Conservation (phyloP, 257 asterid species). For the Solanum peruvianum region DNA sequence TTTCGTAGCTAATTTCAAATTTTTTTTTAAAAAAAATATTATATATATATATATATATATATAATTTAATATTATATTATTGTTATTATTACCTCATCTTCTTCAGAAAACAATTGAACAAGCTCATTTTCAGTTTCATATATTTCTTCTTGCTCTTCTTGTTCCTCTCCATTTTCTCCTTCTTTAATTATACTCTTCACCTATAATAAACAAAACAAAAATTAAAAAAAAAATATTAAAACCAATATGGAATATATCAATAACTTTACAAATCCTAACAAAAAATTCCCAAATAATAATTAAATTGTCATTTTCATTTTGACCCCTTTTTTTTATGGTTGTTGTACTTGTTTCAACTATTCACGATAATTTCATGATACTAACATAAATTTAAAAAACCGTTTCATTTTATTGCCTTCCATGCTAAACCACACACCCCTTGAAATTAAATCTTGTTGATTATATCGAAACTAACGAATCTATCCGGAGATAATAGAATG, state of each 20-base stretch:
- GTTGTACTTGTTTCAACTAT: conserved; percentile 26
- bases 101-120: conserved; percentile 60
- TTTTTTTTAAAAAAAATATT: not conserved
- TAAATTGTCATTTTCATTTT: conserved; percentile 1
- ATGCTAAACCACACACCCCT: not conserved
- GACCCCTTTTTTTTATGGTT: conserved; percentile 16
- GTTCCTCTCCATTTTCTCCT: conserved; percentile 12
- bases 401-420: conserved; percentile 14
- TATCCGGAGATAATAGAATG: not conserved
- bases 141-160: conserved; percentile 39
- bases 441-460: not conserved
- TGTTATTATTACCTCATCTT: conserved; percentile 56
- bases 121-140: conserved; percentile 74
- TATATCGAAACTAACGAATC: not conserved
- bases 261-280: not conserved
- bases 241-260: not conserved
- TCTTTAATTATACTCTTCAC: conserved; percentile 29
- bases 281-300: not conserved
- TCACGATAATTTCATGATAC: conserved; percentile 41
- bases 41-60: not conserved
- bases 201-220: conserved; percentile 13
- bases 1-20: not conserved
- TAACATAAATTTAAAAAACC: not conserved
- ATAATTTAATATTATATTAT: not conserved
- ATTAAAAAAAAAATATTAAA: not conserved